A percentile compares a stretch with the other conserved stretches of the same genome.
Evolutionary conservation across 805 yeast genomes (phyloP).

Genomic region (Suhomyces sp.): DNA sequence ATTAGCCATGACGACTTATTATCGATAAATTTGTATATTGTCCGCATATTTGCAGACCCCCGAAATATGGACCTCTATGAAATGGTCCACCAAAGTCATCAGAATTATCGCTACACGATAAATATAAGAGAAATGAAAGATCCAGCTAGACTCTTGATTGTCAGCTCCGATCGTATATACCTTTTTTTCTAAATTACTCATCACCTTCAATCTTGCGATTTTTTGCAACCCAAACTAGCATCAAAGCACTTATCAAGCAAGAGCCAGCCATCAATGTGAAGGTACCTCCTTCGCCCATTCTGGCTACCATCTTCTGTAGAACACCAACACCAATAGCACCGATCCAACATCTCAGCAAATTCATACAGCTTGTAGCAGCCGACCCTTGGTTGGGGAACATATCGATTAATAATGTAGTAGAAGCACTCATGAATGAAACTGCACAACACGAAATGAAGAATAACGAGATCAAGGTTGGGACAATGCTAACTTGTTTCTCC

Average conservation of each 20-base stretch:
- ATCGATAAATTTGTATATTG: not conserved
- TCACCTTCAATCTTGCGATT: not conserved
- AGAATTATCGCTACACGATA: not conserved
- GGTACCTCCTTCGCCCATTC: conserved; percentile 70
- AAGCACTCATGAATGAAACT: conserved; percentile 54
- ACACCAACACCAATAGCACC: conserved; percentile 72
- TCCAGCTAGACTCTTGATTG: not conserved
- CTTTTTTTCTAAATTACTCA: not conserved
- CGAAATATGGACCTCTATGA: not conserved
- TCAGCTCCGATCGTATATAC: not conserved
- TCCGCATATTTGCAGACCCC: not conserved
- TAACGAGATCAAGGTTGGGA: conserved; percentile 57
- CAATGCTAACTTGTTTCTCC: conserved; percentile 42
- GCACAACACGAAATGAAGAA: conserved; percentile 58
- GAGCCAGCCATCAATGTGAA: conserved; percentile 68
- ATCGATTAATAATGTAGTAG: conserved; percentile 73
- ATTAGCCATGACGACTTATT: too few relatives aligned
- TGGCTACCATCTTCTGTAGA: conserved; percentile 53
- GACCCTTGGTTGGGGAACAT: conserved; percentile 68
- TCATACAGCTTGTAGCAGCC: conserved; percentile 70
- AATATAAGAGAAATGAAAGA: not conserved
- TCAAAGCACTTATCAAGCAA: conserved; percentile 16
- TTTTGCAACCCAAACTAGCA: conserved; percentile 7
- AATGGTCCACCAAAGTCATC: not conserved
- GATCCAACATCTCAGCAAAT: conserved; percentile 67